phyloP scores from a whole-genome alignment of 2,329 filamentous ascomycete genomes.

The Exophiala spinifera region DNA sequence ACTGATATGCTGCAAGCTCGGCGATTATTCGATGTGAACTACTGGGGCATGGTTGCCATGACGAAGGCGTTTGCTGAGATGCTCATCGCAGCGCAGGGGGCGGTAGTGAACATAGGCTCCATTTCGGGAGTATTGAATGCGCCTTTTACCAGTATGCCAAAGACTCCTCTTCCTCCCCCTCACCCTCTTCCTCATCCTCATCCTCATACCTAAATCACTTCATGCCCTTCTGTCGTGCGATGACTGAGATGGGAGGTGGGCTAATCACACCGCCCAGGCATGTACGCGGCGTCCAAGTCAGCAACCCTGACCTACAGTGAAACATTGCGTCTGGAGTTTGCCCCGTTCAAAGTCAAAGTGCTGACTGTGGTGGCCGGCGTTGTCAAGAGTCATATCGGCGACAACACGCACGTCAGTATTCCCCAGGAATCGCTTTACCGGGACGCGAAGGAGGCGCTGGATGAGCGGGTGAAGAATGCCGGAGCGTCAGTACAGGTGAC shows the following conservation, averaged over 20 bases:
- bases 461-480: too few relatives aligned
- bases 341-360: constrained; percentile 45
- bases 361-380: constrained; percentile 58
- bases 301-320: constrained; percentile 57
- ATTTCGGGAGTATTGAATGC: constrained; percentile 12
- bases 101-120: constrained; percentile 29
- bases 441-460: not conserved
- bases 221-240: too few relatives aligned
- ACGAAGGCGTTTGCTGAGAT: constrained; percentile 38
- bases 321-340: constrained; percentile 50
- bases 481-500: not conserved
- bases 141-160: too few relatives aligned
- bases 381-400: constrained; percentile 50
- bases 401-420: not conserved
- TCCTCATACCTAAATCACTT: too few relatives aligned
- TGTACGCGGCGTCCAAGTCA: constrained; percentile 58
- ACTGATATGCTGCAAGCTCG: constrained; percentile 34
- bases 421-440: not conserved
- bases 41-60: constrained; percentile 38
- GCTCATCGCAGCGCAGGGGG: constrained; percentile 30
- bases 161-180: too few relatives aligned
- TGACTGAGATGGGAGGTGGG: too few relatives aligned
- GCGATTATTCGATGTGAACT: constrained; percentile 41
- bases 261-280: too few relatives aligned
- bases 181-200: too few relatives aligned